These are phyloP conservation scores for Fusarium bulbicola DNA, from an alignment of 2,329 filamentous ascomycete species.

Conservation along the genomic window DNA sequence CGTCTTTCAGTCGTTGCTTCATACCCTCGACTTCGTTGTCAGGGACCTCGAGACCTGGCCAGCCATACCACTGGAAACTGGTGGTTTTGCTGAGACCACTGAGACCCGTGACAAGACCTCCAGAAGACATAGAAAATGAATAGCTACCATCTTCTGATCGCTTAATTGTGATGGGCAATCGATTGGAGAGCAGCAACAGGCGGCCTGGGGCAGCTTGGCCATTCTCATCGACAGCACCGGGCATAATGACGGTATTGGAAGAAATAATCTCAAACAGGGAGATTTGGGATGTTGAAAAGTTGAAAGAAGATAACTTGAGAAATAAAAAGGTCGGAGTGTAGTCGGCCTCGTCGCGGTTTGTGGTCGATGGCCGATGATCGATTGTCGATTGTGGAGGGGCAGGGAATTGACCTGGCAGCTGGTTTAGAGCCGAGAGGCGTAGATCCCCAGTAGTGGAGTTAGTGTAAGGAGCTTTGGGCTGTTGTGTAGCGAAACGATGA, in stretches of 20 bases:
- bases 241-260: slow-evolving; percentile 44
- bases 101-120: slow-evolving; percentile 91
- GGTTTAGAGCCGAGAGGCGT: slow-evolving; percentile 31
- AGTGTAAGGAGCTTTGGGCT: slow-evolving; percentile 39
- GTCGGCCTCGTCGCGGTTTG: slow-evolving; percentile 29
- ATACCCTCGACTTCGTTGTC: slow-evolving; percentile 81
- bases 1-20: slow-evolving; percentile 80
- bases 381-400: slow-evolving; percentile 43
- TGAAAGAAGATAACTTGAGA: background rate
- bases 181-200: slow-evolving; percentile 90
- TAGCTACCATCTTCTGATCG: slow-evolving; percentile 91
- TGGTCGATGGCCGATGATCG: slow-evolving; percentile 28
- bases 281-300: background rate
- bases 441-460: slow-evolving; percentile 43
- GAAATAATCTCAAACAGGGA: background rate
- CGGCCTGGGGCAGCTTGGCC: slow-evolving; percentile 53
- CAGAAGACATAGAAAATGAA: slow-evolving; percentile 95
- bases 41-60: slow-evolving; percentile 92
- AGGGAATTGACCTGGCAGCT: slow-evolving; percentile 39
- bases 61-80: slow-evolving; percentile 98
- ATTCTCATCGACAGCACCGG: slow-evolving; percentile 47
- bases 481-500: slow-evolving; percentile 38
- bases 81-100: slow-evolving; percentile 92
- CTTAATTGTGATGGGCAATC: slow-evolving; percentile 96
- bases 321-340: slow-evolving; percentile 2